These are phyloP conservation scores for Coniochaeta ligniaria DNA, from an alignment of 2,329 filamentous ascomycete species.

Conservation along the genomic window DNA sequence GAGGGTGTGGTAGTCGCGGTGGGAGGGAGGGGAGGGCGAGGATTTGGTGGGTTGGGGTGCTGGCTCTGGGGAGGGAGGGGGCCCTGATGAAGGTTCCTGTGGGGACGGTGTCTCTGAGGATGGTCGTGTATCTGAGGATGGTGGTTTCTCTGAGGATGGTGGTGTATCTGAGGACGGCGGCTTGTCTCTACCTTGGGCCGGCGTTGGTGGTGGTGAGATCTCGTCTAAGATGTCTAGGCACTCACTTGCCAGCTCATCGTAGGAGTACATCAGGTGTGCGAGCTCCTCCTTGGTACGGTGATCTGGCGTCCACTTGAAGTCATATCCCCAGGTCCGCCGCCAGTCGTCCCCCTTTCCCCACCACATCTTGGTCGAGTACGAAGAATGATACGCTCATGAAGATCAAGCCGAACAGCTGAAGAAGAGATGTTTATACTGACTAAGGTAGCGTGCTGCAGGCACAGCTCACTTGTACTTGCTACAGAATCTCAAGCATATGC, in stretches of 20 bases:
- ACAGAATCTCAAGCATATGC: not conserved
- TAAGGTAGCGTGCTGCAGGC: not conserved
- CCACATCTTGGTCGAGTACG: constrained; percentile 1
- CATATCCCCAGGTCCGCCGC: constrained; percentile 49
- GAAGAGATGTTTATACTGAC: not conserved
- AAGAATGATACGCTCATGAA: not conserved
- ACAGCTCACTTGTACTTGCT: not conserved
- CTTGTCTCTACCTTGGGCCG: not conserved
- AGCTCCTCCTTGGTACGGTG: constrained; percentile 56
- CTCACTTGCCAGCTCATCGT: constrained; percentile 62
- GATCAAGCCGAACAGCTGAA: not conserved
- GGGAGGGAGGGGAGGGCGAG: constrained; percentile 13
- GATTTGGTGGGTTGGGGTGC: not conserved
- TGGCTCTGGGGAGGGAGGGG: not conserved
- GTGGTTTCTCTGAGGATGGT: not conserved
- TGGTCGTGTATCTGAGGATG: not conserved
- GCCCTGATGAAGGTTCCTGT: not conserved
- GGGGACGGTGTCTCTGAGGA: not conserved
- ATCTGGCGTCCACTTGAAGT: constrained; percentile 60
- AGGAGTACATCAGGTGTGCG: constrained; percentile 54
- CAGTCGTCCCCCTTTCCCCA: constrained; percentile 10
- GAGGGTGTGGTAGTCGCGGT: constrained; percentile 33
- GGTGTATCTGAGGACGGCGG: not conserved
- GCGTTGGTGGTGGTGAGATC: constrained; percentile 36
- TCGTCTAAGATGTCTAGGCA: constrained; percentile 57